phyloP scores from a whole-genome alignment of 768 basidiomycete species.

The Mycena pura region DNA sequence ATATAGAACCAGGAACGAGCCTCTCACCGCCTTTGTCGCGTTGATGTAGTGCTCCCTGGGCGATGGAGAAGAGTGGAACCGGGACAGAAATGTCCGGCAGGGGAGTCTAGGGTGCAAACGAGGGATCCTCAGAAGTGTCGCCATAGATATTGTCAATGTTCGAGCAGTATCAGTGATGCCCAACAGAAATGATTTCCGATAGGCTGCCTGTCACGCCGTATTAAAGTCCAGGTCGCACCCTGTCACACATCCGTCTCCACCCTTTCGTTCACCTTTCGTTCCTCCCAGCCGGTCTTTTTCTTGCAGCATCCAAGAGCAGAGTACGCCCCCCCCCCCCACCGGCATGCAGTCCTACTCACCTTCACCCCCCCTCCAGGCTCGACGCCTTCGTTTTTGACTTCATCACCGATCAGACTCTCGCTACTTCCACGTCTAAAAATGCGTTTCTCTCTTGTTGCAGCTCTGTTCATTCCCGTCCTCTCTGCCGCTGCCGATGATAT shows the following conservation, averaged over 20 bases:
- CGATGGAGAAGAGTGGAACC: constrained; percentile 50
- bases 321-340: constrained; percentile 35
- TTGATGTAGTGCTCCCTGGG: constrained; percentile 51
- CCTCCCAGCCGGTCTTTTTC: constrained; percentile 41
- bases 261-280: constrained; percentile 30
- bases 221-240: background rate
- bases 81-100: background rate
- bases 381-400: constrained; percentile 32
- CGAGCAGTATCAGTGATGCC: background rate
- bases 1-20: background rate
- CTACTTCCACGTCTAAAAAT: constrained; percentile 44
- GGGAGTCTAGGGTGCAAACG: background rate
- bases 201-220: background rate
- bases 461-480: constrained; percentile 48
- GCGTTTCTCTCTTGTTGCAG: constrained; percentile 54
- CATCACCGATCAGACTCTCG: constrained; percentile 35
- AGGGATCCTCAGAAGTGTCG: background rate
- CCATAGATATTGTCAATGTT: constrained; percentile 5
- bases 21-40: constrained; percentile 44
- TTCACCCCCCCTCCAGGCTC: constrained; percentile 40
- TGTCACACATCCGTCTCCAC: constrained; percentile 1
- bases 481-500: constrained; percentile 45
- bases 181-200: constrained; percentile 1
- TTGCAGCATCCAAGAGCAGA: constrained; percentile 53
- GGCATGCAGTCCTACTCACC: background rate